phyloP scores from a whole-genome alignment of 2,329 filamentous ascomycete genomes.

The Grosmannia serpens region DNA sequence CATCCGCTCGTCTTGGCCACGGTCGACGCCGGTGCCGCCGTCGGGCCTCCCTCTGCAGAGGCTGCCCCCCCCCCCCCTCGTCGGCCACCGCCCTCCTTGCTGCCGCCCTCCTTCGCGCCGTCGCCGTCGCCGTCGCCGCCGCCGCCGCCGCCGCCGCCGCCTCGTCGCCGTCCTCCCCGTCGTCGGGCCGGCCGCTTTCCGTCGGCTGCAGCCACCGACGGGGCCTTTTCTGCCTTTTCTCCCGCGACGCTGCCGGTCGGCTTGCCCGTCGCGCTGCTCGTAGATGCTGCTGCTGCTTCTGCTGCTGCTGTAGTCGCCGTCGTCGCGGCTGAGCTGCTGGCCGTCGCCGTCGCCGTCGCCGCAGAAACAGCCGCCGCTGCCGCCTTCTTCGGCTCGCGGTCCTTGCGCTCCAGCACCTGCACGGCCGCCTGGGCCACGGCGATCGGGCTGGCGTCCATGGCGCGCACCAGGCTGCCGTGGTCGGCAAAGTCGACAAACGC shows the following conservation, averaged over 20 bases:
- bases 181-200: slow-evolving; percentile 11
- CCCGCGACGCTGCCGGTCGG: background rate
- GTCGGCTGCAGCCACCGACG: background rate
- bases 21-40: background rate
- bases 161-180: slow-evolving; percentile 9
- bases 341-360: too few relatives aligned
- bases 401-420: slow-evolving; percentile 74
- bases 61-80: background rate
- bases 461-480: slow-evolving; percentile 59
- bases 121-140: background rate
- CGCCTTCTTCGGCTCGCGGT: slow-evolving; percentile 27
- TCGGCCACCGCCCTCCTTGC: background rate
- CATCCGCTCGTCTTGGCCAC: background rate
- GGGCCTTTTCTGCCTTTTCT: background rate
- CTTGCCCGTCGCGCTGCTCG: too few relatives aligned
- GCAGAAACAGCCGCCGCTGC: background rate
- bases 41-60: background rate
- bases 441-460: slow-evolving; percentile 71
- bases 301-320: too few relatives aligned
- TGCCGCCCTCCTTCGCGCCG: background rate
- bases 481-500: slow-evolving; percentile 85
- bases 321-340: background rate
- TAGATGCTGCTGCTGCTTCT: too few relatives aligned
- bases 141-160: slow-evolving; percentile 3
- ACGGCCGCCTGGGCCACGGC: slow-evolving; percentile 76